Percentiles rank a stretch among this genome's conserved stretches.
Evolutionary conservation across 1,284 basidiomycete genomes (phyloP).

Genomic region (Schizophyllum amplum): DNA sequence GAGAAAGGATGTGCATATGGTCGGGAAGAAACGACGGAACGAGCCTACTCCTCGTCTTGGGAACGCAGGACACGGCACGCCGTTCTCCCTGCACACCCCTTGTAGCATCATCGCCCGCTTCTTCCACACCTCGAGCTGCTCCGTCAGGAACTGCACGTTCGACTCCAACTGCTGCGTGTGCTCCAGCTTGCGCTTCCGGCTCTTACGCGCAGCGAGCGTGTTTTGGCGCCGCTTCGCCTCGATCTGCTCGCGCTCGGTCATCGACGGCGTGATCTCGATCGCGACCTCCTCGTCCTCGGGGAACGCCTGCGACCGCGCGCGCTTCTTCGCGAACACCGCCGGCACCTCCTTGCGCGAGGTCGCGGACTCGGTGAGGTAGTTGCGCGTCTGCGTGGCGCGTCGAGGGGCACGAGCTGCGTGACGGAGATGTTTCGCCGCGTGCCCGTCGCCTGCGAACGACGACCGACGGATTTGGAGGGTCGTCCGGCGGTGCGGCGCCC

Average conservation of each 20-base stretch:
- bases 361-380: constrained; percentile 35
- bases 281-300: constrained; percentile 31
- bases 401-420: constrained; percentile 40
- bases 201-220: constrained; percentile 70
- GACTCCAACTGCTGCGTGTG: constrained; percentile 58
- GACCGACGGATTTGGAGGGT: constrained; percentile 3
- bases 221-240: constrained; percentile 74
- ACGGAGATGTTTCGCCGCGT: constrained; percentile 47
- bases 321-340: constrained; percentile 28
- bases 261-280: constrained; percentile 27
- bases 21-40: neutral
- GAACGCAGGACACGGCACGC: constrained; percentile 16
- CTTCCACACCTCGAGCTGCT: constrained; percentile 51
- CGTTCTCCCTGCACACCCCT: constrained; percentile 38
- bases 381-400: constrained; percentile 46
- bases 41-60: neutral
- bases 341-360: constrained; percentile 47
- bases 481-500: neutral
- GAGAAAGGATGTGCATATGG: neutral
- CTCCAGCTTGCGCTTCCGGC: constrained; percentile 70
- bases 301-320: constrained; percentile 28
- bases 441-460: constrained; percentile 34
- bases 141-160: constrained; percentile 35
- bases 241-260: constrained; percentile 54
- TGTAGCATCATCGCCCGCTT: constrained; percentile 39